Conservation (phyloP, 176 grass and related monocot genomes). For the Canna indica region DNA sequence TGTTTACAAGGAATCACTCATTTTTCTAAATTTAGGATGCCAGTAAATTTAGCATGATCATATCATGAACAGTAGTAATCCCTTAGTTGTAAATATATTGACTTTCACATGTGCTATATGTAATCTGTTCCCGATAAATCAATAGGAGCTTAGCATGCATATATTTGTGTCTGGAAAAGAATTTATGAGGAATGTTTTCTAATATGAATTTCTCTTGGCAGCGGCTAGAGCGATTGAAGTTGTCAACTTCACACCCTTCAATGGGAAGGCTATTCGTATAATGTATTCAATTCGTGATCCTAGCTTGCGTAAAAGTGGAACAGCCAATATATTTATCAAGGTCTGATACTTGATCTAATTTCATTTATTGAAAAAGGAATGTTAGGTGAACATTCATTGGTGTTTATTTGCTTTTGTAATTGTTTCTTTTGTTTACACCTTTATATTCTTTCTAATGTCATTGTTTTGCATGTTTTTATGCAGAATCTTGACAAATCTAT, state of each 20-base stretch:
- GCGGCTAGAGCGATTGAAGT: slow-evolving; percentile 15
- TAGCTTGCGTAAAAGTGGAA: slow-evolving; percentile 11
- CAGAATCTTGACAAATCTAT: slow-evolving; percentile 92
- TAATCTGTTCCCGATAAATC: no score
- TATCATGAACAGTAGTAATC: no score
- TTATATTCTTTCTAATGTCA: no score
- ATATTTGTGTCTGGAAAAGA: no score
- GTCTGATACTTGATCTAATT: not conserved
- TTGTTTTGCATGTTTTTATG: not conserved
- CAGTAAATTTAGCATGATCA: no score
- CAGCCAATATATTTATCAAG: slow-evolving; percentile 20
- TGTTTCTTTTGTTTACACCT: not conserved
- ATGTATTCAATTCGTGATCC: slow-evolving; percentile 21
- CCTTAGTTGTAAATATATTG: no score
- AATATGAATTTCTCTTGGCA: not conserved
- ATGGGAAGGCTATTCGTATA: slow-evolving; percentile 21
- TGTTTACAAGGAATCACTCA: no score
- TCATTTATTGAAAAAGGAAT: not conserved
- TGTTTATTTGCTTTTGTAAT: not conserved
- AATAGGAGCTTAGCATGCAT: no score
- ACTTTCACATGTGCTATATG: no score
- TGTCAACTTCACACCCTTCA: not conserved
- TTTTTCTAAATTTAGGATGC: no score
- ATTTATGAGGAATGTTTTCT: slow-evolving; percentile 10
- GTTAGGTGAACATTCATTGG: not conserved